Evolutionary conservation across 768 basidiomycete species (phyloP), one percentile per base, ranked within the genome.

Genomic region (Ephemerocybe angulata): DNA sequence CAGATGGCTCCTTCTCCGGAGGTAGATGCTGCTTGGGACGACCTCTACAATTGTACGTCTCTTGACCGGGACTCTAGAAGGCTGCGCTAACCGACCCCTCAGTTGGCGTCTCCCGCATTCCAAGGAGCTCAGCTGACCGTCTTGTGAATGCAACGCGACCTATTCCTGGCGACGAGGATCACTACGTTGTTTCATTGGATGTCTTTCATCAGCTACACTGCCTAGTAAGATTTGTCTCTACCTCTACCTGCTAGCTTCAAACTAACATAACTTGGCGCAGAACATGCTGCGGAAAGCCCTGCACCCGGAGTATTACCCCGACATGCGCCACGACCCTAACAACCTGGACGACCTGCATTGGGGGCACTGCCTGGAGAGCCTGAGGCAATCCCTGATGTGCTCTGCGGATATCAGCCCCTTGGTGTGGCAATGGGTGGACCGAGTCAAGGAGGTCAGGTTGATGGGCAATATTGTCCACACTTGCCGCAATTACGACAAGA

Each of bases 381-480:
- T 69, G n/a, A 29, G 65, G 12, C 62, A 67, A 41, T 59, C 62
- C 3, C 56, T 67, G 4, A 61, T 65, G 57, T 65, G 64, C 42
- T 59, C 59, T 2, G 60, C 58, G 4, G 65, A 68, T 51, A 58
- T 67, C 47, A 62, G 50, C 22, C 58, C 62, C 28, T 62, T 30
- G 59, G 42, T 65, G 8, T 67, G 66, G 67, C 62, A 64, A 56
- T 70, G 67, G 69, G 55, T 66, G 6, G 52, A 64, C 21, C 25
- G 49, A 8, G 44, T 50, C 7, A 57, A 67, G 27, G 42, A 57
- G 35, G 63, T 58, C 17, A 42, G 59, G n/a, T 52, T 60, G 19
- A 58, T 61, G 51, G 57, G 58, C 0, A 58, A 67, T 42, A 54
- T 64, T 22, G 60, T 61, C 1, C 67, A 70, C 50, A 64, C 62